Evolutionary conservation across 495 filamentous ascomycete genomes (phyloP).

Genomic region (Podospora bellae-mahoneyi): DNA sequence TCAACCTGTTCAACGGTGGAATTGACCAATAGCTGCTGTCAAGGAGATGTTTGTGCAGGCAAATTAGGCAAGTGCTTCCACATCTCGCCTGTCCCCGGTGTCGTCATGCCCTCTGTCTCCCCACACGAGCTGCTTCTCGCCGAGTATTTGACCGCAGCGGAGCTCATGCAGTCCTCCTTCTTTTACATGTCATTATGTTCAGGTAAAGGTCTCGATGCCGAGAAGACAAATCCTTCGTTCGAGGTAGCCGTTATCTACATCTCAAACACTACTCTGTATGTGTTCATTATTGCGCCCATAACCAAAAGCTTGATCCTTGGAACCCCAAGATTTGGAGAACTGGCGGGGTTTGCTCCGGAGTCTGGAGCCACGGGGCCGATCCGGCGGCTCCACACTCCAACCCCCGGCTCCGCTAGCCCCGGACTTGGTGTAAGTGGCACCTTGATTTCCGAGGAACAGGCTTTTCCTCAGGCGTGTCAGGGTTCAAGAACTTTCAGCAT

Average conservation of each 20-base stretch:
- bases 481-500: too few species aligned
- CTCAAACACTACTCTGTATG: too few species aligned
- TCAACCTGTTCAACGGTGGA: neutral
- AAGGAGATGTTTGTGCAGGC: neutral
- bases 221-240: too few species aligned
- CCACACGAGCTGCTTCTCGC: conserved; percentile 4
- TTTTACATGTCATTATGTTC: neutral
- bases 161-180: conserved; percentile 2
- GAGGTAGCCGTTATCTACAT: too few species aligned
- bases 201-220: neutral
- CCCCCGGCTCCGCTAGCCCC: conserved; percentile 9
- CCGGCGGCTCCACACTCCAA: neutral
- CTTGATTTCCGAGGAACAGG: neutral
- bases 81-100: neutral
- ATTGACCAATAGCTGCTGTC: conserved; percentile 1
- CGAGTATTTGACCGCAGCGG: conserved; percentile 21
- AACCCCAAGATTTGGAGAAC: neutral
- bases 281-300: too few species aligned
- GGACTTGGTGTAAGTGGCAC: conserved; percentile 10
- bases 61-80: neutral
- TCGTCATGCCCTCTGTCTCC: neutral
- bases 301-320: neutral
- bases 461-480: too few species aligned
- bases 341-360: neutral
- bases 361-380: conserved; percentile 1